Evolutionary conservation across 371 early-diverging fungal species (phyloP).

Genomic region (Rhizomucor miehei): DNA sequence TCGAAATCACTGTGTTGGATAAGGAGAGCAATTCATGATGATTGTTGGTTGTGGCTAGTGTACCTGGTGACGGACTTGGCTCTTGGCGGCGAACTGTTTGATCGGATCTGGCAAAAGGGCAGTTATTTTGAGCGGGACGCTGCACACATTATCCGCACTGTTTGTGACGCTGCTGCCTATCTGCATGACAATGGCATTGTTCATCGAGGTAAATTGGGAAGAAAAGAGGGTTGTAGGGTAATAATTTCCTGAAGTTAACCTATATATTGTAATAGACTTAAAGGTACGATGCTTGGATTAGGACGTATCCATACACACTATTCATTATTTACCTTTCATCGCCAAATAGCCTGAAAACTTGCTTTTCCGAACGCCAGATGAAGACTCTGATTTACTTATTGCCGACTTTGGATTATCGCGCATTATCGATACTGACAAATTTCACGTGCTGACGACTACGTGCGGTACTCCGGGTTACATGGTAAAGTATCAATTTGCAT

Average conservation of each 20-base stretch:
- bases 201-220: constrained; percentile 67
- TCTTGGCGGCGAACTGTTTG: constrained; percentile 89
- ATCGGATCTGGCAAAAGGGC: constrained; percentile 80
- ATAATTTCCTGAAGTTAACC: too few relatives aligned
- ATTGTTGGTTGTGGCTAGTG: constrained; percentile 35
- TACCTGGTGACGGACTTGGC: constrained; percentile 87
- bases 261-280: constrained; percentile 17
- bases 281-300: constrained; percentile 15
- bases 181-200: constrained; percentile 85
- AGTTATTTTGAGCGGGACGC: constrained; percentile 86
- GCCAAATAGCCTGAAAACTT: constrained; percentile 78
- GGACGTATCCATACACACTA: not conserved
- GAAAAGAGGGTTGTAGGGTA: constrained; percentile 4
- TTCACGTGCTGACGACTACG: constrained; percentile 73
- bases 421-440: constrained; percentile 78
- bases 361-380: constrained; percentile 72
- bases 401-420: constrained; percentile 91
- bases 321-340: not conserved
- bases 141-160: constrained; percentile 74
- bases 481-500: constrained; percentile 18
- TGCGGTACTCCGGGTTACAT: constrained; percentile 91
- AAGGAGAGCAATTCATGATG: not conserved
- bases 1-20: not conserved
- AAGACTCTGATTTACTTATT: constrained; percentile 72
- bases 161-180: constrained; percentile 77